Conservation (phyloP, 352 stramenopile species). For the Elongisporangium prolatum region DNA sequence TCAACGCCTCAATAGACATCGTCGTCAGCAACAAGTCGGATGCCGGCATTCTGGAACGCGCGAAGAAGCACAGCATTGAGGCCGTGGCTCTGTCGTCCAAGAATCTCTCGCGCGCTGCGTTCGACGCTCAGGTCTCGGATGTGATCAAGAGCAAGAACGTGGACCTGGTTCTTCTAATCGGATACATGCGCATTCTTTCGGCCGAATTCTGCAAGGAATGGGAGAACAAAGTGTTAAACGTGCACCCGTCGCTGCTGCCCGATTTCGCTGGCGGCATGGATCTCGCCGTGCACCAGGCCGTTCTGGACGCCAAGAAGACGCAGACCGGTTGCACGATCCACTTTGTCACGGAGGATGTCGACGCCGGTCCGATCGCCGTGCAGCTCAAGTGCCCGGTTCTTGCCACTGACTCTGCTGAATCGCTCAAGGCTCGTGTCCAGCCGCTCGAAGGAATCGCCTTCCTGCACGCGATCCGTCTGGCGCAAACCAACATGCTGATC, state of each 20-base stretch:
- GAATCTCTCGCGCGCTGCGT: slow-evolving; percentile 88
- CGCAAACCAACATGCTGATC: slow-evolving; percentile 60
- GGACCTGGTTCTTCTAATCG: slow-evolving; percentile 97
- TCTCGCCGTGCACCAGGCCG: slow-evolving; percentile 97
- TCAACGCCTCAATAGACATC: slow-evolving; percentile 95
- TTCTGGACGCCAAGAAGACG: slow-evolving; percentile 94
- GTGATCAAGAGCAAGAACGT: slow-evolving; percentile 91
- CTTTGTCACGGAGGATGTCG: slow-evolving; percentile 96
- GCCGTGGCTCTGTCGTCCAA: slow-evolving; percentile 56
- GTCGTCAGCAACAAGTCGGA: slow-evolving; percentile 95
- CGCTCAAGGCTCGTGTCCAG: slow-evolving; percentile 97
- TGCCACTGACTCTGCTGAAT: slow-evolving; percentile 90
- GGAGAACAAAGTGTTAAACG: slow-evolving; percentile 96
- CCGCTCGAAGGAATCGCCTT: slow-evolving; percentile 94
- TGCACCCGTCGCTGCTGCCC: slow-evolving; percentile 98
- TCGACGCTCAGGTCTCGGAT: slow-evolving; percentile 94
- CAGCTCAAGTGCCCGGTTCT: slow-evolving; percentile 94
- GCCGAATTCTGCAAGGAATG: slow-evolving; percentile 94
- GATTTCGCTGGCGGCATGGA: slow-evolving; percentile 99
- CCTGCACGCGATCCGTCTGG: slow-evolving; percentile 75
- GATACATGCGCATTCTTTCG: slow-evolving; percentile 99
- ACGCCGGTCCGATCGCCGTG: slow-evolving; percentile 97
- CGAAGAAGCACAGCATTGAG: slow-evolving; percentile 72
- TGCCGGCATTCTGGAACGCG: slow-evolving; percentile 94
- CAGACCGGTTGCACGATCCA: slow-evolving; percentile 98